Conservation (phyloP, 495 filamentous ascomycete genomes). For the Cercophora newfieldiana region DNA sequence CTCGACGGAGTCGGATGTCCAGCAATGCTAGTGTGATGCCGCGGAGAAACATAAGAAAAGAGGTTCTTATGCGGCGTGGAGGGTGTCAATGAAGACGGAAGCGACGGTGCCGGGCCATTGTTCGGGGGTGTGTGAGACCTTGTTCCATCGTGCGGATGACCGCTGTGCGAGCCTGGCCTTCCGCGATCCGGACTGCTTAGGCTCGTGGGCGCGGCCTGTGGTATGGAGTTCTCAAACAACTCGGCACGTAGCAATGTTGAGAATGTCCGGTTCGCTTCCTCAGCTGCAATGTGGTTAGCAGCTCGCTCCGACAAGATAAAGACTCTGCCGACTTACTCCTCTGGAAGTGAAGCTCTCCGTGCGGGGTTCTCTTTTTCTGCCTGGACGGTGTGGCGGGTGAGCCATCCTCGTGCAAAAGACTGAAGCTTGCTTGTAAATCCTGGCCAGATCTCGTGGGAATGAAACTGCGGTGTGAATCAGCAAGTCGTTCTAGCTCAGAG, state of each 20-base stretch:
- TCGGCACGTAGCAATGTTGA: conserved; percentile 86
- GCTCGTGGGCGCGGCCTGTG: conserved; percentile 70
- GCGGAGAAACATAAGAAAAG: conserved; percentile 86
- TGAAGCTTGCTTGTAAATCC: conserved; percentile 89
- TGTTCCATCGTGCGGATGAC: conserved; percentile 64
- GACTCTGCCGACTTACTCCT: conserved; percentile 61
- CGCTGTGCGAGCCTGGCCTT: conserved; percentile 52
- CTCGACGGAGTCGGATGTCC: conserved; percentile 81
- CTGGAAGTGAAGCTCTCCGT: conserved; percentile 91
- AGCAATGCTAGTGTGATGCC: conserved; percentile 62
- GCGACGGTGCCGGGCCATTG: conserved; percentile 55
- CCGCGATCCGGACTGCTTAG: conserved; percentile 61
- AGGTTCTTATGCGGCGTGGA: conserved; percentile 97
- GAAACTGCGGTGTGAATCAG: conserved; percentile 59
- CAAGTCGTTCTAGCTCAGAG: not conserved
- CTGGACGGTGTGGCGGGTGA: conserved; percentile 89
- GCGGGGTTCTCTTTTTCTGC: conserved; percentile 77
- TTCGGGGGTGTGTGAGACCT: conserved; percentile 80
- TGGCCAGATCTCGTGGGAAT: conserved; percentile 94
- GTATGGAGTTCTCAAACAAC: conserved; percentile 85
- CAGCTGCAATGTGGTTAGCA: conserved; percentile 63
- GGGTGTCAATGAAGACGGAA: conserved; percentile 73
- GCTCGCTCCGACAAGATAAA: not conserved
- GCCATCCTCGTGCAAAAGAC: conserved; percentile 83
- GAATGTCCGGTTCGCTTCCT: conserved; percentile 92